Evolutionary conservation across 139 green algal species (phyloP).

Genomic region (Eudorina sp.): DNA sequence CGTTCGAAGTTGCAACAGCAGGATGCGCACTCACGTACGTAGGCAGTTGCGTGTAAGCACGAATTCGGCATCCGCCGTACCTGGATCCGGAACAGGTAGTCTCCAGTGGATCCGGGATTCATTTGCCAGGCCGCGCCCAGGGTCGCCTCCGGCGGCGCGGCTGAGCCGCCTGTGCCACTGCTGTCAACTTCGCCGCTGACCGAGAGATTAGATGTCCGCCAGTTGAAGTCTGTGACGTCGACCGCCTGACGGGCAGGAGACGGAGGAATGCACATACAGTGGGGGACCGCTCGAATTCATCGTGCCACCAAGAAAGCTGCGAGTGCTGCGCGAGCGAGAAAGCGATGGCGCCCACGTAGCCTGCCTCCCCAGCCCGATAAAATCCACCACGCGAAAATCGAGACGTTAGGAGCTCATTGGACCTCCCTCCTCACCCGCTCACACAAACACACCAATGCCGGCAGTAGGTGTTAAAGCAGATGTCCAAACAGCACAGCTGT

Average conservation of each 20-base stretch:
- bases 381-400: neutral
- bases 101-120: neutral
- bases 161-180: neutral
- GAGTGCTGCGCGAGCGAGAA: too few relatives aligned
- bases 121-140: constrained; percentile 1
- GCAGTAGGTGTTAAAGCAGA: neutral
- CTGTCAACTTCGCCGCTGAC: neutral
- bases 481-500: neutral
- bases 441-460: too few relatives aligned
- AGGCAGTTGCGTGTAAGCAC: neutral
- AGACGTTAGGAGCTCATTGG: too few relatives aligned
- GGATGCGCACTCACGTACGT: neutral
- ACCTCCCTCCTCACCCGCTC: too few relatives aligned
- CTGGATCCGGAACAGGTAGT: constrained; percentile 24
- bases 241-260: neutral
- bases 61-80: neutral
- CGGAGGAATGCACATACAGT: neutral
- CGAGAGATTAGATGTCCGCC: too few relatives aligned
- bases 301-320: too few relatives aligned
- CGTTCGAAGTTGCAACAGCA: too few relatives aligned
- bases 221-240: neutral
- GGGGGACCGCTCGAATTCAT: neutral
- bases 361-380: too few relatives aligned
- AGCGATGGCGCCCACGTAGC: too few relatives aligned
- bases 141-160: neutral